Conservation (phyloP, 2,329 filamentous ascomycete genomes). For the Fusarium nematophilum region DNA sequence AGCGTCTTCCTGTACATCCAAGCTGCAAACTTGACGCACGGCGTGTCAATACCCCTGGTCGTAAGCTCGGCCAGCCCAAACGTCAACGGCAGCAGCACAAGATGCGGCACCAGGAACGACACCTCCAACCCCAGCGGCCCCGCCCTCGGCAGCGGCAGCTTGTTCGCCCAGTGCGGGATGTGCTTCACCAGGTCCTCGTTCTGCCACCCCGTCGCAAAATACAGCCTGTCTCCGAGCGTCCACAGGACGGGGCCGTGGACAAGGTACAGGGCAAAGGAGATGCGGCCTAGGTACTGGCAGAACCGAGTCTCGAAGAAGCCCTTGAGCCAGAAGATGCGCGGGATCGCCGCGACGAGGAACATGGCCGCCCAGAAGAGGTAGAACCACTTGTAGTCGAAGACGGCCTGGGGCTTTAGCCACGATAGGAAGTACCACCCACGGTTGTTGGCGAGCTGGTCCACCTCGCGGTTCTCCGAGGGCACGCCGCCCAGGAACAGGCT, state of each 20-base stretch:
- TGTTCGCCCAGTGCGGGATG: slow-evolving; percentile 67
- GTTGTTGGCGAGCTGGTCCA: slow-evolving; percentile 62
- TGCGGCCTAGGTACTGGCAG: slow-evolving; percentile 70
- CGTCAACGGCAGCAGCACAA: slow-evolving; percentile 70
- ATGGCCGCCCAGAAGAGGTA: slow-evolving; percentile 71
- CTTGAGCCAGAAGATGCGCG: slow-evolving; percentile 68
- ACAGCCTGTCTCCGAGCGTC: slow-evolving; percentile 71
- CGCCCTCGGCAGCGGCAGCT: slow-evolving; percentile 62
- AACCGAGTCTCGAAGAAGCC: slow-evolving; percentile 68
- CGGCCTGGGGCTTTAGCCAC: slow-evolving; percentile 72
- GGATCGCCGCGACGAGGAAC: slow-evolving; percentile 65
- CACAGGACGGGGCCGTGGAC: slow-evolving; percentile 72
- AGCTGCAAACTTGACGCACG: slow-evolving; percentile 66
- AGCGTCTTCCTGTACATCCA: slow-evolving; percentile 66
- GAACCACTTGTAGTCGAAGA: slow-evolving; percentile 76
- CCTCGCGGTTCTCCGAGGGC: slow-evolving; percentile 62
- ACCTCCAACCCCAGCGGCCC: slow-evolving; percentile 72
- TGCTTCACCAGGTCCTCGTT: slow-evolving; percentile 60
- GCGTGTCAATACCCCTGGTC: slow-evolving; percentile 68
- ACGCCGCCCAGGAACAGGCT: slow-evolving; percentile 70
- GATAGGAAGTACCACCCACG: slow-evolving; percentile 72
- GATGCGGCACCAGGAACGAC: slow-evolving; percentile 68
- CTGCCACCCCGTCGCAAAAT: slow-evolving; percentile 68
- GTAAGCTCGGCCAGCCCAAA: slow-evolving; percentile 68
- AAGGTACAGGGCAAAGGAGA: slow-evolving; percentile 73